Evolutionary conservation across 148 eudicot genomes (phyloP).

Genomic region (Dysphania ambrosioides): DNA sequence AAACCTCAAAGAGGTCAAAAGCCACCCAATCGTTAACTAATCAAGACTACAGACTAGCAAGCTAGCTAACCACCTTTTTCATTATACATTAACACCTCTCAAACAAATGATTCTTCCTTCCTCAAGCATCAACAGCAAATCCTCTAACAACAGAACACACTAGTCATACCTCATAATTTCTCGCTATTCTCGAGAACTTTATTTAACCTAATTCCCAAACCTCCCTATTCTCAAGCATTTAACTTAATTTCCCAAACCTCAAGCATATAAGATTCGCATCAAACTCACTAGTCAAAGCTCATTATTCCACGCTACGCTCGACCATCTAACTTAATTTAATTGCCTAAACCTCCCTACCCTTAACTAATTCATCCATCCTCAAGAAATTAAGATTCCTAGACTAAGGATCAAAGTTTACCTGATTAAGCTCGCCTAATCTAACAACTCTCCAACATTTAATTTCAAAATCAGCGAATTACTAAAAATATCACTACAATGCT

Average conservation of each 20-base stretch:
- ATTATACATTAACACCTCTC: no score
- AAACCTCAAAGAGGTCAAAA: background rate
- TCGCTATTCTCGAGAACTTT: no score
- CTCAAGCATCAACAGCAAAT: background rate
- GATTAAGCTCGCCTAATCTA: background rate
- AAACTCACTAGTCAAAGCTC: background rate
- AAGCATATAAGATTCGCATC: no score
- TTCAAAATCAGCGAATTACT: background rate
- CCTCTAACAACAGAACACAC: background rate
- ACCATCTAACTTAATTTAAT: background rate
- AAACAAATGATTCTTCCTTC: no score
- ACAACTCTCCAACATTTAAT: background rate
- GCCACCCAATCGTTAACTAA: no score
- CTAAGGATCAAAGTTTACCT: background rate
- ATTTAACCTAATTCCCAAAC: background rate
- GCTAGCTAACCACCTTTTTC: no score
- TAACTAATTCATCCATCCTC: background rate
- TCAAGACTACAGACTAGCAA: no score
- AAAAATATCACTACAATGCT: slow-evolving; percentile 4
- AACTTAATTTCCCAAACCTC: background rate
- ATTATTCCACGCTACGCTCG: background rate
- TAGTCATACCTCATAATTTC: background rate
- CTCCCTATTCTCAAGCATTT: slow-evolving; percentile 2
- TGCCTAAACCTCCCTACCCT: background rate
- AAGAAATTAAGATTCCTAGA: background rate